Percentiles rank a stretch among this genome's conserved stretches.
These are phyloP conservation scores for Wilcoxina mikolae DNA, from an alignment of 495 filamentous ascomycete genomes.

Conservation along the genomic window DNA sequence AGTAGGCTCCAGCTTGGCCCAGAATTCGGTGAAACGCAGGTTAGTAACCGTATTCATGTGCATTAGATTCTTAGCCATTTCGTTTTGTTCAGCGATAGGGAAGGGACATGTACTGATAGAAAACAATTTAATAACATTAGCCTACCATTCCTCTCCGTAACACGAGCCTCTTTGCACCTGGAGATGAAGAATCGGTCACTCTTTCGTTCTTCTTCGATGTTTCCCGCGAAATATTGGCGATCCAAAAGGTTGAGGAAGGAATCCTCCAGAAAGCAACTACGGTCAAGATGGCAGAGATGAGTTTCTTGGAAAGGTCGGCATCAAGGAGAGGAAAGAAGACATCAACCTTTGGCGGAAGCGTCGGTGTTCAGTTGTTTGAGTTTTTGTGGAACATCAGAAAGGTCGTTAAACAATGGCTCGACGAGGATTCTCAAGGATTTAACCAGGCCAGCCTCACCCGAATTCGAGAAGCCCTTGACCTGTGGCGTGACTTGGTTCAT, in stretches of 20 bases:
- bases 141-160: slow-evolving; percentile 53
- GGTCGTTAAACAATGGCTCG: slow-evolving; percentile 15
- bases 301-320: slow-evolving; percentile 22
- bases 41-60: slow-evolving; percentile 32
- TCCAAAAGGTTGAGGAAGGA: slow-evolving; percentile 11
- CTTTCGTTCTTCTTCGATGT: slow-evolving; percentile 7
- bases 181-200: neutral
- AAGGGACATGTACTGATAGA: slow-evolving; percentile 30
- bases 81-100: slow-evolving; percentile 6
- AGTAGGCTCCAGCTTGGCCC: slow-evolving; percentile 2
- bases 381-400: slow-evolving; percentile 19
- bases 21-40: slow-evolving; percentile 34
- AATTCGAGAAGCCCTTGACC: slow-evolving; percentile 14
- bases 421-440: neutral
- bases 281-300: slow-evolving; percentile 17
- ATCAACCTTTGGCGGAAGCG: slow-evolving; percentile 4
- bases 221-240: slow-evolving; percentile 10
- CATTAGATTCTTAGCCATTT: slow-evolving; percentile 13
- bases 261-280: slow-evolving; percentile 19
- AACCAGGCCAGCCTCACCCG: neutral
- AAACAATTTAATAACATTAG: slow-evolving; percentile 29
- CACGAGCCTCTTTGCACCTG: slow-evolving; percentile 34
- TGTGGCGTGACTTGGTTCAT: slow-evolving; percentile 28
- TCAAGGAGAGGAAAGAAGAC: neutral
- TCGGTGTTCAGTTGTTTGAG: slow-evolving; percentile 19